Conservation (phyloP, 208 protist genomes). For the Trichomonas gallinae region DNA sequence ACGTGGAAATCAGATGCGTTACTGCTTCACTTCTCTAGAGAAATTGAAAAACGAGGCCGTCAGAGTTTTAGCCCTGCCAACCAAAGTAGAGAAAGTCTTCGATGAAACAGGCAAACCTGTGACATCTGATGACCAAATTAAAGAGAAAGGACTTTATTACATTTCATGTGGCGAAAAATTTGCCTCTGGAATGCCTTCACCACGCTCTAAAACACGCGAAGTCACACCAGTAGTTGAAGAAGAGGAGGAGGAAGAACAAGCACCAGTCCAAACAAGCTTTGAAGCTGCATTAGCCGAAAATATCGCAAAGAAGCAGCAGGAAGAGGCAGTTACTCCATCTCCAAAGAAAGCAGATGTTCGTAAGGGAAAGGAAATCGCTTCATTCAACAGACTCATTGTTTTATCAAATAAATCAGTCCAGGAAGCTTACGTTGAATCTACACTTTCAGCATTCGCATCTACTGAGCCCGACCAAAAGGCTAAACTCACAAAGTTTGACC, state of each 20-base stretch:
- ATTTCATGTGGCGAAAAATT: not conserved
- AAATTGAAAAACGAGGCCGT: not conserved
- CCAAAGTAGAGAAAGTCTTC: not conserved
- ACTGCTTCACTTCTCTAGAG: not conserved
- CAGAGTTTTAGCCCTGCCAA: not conserved
- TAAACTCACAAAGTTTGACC: not conserved
- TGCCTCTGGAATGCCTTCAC: not conserved
- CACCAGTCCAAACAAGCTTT: not conserved
- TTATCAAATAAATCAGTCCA: not conserved
- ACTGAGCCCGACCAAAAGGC: not conserved
- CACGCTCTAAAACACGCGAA: not conserved
- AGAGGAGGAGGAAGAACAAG: not conserved
- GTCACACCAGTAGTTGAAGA: not conserved
- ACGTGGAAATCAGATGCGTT: not conserved
- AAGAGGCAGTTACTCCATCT: not conserved
- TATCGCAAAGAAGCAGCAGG: not conserved
- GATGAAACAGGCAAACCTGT: not conserved
- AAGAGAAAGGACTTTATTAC: not conserved
- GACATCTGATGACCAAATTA: not conserved
- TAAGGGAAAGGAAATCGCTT: not conserved
- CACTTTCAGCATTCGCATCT: not conserved
- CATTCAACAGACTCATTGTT: not conserved
- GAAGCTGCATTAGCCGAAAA: not conserved
- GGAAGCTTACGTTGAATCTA: not conserved
- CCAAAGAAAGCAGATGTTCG: not conserved